These are phyloP conservation scores for Exutisphaerella laricina DNA, from an alignment of 2,329 filamentous ascomycete species.

Conservation along the genomic window DNA sequence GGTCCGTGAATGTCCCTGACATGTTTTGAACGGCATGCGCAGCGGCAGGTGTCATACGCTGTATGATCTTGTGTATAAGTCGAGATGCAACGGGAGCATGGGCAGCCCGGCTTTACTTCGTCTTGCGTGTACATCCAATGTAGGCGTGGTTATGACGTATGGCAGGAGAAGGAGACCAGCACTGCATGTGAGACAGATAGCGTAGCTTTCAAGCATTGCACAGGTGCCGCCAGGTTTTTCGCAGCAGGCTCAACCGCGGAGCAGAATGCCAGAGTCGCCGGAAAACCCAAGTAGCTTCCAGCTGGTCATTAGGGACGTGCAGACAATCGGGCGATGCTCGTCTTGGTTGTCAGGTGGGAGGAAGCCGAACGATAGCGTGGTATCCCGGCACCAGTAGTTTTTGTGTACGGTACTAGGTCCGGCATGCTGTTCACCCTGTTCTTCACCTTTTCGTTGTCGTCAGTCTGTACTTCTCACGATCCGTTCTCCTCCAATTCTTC, in stretches of 20 bases:
- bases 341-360: neutral
- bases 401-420: too few relatives aligned
- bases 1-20: too few relatives aligned
- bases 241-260: slow-evolving; percentile 2
- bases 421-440: too few relatives aligned
- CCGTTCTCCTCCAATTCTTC: too few relatives aligned
- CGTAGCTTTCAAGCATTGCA: neutral
- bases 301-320: neutral
- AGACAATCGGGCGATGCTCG: neutral
- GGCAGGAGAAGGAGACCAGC: neutral
- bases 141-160: neutral
- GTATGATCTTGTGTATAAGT: neutral
- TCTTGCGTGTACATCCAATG: too few relatives aligned
- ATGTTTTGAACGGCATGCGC: too few relatives aligned
- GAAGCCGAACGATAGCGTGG: neutral
- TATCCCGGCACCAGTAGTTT: neutral
- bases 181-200: neutral
- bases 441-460: too few relatives aligned
- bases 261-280: neutral
- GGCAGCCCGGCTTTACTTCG: neutral
- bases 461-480: too few relatives aligned
- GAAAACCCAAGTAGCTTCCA: neutral
- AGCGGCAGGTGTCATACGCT: neutral
- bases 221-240: neutral
- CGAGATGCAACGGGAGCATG: neutral